phyloP scores from a whole-genome alignment of 2,329 filamentous ascomycete genomes.

The Penicillium sp. region DNA sequence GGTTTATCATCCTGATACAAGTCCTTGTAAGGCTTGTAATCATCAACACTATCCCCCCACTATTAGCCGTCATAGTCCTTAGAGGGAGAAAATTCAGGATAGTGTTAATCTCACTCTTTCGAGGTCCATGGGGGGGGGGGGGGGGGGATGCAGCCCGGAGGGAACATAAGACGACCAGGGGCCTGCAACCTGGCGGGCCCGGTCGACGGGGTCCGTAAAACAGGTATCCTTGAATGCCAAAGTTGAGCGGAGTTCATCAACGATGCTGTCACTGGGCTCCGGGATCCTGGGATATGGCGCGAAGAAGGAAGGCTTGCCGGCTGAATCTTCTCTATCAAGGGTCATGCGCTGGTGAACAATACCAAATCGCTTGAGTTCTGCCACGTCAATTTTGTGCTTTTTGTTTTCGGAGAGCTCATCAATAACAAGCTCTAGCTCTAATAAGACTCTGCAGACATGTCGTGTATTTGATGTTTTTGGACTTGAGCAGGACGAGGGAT shows the following conservation, averaged over 20 bases:
- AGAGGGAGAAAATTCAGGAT: too few species aligned
- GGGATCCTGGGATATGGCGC: not conserved
- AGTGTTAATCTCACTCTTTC: too few species aligned
- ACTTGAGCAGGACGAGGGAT: too few species aligned
- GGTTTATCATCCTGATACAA: not conserved
- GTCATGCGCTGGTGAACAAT: too few species aligned
- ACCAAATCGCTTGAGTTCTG: too few species aligned
- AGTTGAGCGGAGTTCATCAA: not conserved
- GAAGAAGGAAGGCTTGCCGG: not conserved
- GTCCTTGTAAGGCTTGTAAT: not conserved
- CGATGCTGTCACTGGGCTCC: not conserved
- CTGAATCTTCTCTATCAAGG: too few species aligned
- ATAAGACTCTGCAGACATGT: not conserved
- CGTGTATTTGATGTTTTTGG: not conserved
- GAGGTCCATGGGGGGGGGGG: too few species aligned
- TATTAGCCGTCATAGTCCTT: too few species aligned
- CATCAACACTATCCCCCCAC: not conserved
- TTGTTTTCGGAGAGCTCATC: too few species aligned
- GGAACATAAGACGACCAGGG: not conserved
- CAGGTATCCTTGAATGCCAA: not conserved
- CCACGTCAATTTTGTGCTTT: too few species aligned
- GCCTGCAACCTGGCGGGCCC: not conserved
- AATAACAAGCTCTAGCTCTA: not conserved
- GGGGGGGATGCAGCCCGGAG: too few species aligned
- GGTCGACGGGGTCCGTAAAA: not conserved